A percentile compares a stretch with the other conserved stretches of the same genome.
phyloP scores from a whole-genome alignment of 352 stramenopile genomes.

The Pythium insidiosum region DNA sequence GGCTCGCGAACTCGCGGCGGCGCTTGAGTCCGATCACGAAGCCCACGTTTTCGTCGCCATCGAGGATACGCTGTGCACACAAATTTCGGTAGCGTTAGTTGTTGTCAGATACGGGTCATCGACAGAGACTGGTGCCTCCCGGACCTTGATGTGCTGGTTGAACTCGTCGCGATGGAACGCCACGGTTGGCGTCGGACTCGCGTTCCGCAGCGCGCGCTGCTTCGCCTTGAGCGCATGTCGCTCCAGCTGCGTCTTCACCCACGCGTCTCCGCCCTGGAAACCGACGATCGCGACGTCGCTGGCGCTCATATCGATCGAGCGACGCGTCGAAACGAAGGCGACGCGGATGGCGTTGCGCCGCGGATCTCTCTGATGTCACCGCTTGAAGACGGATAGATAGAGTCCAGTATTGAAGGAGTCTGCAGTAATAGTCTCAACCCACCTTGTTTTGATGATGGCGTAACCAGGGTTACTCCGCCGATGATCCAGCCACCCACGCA shows the following conservation, averaged over 20 bases:
- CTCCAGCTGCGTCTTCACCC: constrained; percentile 33
- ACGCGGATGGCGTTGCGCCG: no score
- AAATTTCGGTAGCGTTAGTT: no score
- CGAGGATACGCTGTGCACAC: constrained; percentile 36
- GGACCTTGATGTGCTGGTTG: constrained; percentile 41
- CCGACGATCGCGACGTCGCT: constrained; percentile 10
- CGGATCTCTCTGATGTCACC: constrained; percentile 3
- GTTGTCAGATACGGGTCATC: no score
- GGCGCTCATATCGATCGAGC: constrained; percentile 8
- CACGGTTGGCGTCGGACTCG: constrained; percentile 24
- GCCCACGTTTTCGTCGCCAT: constrained; percentile 59
- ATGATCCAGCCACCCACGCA: neutral
- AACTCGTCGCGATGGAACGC: constrained; percentile 57
- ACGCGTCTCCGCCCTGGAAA: constrained; percentile 50
- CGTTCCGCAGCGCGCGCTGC: constrained; percentile 20
- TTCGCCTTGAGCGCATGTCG: constrained; percentile 28
- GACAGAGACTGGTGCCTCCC: no score
- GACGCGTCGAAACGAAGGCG: no score
- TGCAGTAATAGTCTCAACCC: neutral
- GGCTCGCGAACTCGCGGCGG: constrained; percentile 63
- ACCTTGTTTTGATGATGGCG: no score
- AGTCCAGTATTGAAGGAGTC: constrained; percentile 2
- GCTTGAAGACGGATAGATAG: neutral
- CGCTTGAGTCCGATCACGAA: constrained; percentile 82
- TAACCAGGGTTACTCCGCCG: no score